These are phyloP conservation scores for Crithidia expoeki DNA, from an alignment of 208 protist genomes.

Conservation along the genomic window DNA sequence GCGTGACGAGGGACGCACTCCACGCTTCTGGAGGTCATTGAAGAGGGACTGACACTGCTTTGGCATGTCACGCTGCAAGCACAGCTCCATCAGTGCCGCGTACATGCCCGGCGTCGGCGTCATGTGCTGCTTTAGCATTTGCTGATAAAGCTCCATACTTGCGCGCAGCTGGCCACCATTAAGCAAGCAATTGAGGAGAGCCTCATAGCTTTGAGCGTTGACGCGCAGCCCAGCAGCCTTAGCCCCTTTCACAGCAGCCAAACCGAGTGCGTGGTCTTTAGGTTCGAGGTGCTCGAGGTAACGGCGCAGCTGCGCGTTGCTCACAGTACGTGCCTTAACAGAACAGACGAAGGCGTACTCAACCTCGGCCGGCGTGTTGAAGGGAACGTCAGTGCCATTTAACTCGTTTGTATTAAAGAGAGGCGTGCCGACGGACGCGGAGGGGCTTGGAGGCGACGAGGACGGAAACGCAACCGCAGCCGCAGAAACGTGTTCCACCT, in stretches of 20 bases:
- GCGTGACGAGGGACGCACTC: conserved; percentile 48
- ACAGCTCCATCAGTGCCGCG: conserved; percentile 79
- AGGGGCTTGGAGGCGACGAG: conserved; percentile 2
- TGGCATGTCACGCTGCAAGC: conserved; percentile 69
- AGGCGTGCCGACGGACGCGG: conserved; percentile 5
- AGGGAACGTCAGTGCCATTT: conserved; percentile 11
- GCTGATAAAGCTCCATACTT: conserved; percentile 79
- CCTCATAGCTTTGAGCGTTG: conserved; percentile 71
- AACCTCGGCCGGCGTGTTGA: conserved; percentile 52
- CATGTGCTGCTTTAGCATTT: conserved; percentile 66
- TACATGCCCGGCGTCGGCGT: conserved; percentile 74
- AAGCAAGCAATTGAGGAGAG: conserved; percentile 59
- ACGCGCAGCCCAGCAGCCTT: conserved; percentile 57
- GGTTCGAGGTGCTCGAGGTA: conserved; percentile 62
- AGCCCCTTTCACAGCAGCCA: conserved; percentile 75
- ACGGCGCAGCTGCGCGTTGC: conserved; percentile 75
- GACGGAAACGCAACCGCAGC: not conserved
- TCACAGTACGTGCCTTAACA: conserved; percentile 76
- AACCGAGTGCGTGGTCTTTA: conserved; percentile 55
- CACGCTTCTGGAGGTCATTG: conserved; percentile 67
- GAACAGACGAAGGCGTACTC: conserved; percentile 64
- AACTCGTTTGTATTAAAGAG: not conserved
- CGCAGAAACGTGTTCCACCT: not conserved
- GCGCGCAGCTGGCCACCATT: conserved; percentile 70
- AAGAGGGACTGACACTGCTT: conserved; percentile 71